Evolutionary conservation across 257 asterid species (phyloP).

Genomic region (Solanum stenotomum): DNA sequence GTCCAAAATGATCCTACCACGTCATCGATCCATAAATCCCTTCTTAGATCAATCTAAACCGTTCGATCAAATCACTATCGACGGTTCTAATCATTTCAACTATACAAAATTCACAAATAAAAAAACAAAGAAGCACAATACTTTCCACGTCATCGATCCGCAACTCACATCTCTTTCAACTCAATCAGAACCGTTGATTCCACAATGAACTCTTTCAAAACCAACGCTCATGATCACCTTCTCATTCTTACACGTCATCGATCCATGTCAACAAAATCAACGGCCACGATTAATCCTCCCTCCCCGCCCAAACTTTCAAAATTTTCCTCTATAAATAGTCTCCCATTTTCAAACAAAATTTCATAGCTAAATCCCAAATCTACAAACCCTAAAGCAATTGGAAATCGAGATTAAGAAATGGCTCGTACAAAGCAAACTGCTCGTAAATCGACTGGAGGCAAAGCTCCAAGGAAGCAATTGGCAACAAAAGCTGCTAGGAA

Average conservation of each 20-base stretch:
- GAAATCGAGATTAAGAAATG: background rate
- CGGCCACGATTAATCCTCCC: background rate
- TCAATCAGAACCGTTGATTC: background rate
- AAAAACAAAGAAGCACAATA: background rate
- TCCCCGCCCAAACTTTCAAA: constrained; percentile 18
- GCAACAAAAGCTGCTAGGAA: constrained; percentile 28
- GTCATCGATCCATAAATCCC: background rate
- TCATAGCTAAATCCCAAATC: background rate
- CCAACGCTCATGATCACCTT: background rate
- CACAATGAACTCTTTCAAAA: background rate
- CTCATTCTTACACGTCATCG: background rate
- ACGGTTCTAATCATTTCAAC: background rate
- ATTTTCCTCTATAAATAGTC: background rate
- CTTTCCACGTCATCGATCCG: constrained; percentile 20
- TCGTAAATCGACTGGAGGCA: constrained; percentile 28
- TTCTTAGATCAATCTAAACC: background rate
- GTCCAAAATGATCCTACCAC: background rate
- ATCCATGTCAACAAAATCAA: background rate
- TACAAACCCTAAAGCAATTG: background rate
- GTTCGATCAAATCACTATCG: background rate
- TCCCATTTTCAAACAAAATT: background rate
- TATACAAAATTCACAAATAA: background rate
- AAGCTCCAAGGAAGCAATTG: constrained; percentile 29
- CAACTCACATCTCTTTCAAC: background rate
- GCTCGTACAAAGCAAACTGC: constrained; percentile 37